Conservation (phyloP, 2,329 filamentous ascomycete genomes). For the Aspergillus eucalypticola region DNA sequence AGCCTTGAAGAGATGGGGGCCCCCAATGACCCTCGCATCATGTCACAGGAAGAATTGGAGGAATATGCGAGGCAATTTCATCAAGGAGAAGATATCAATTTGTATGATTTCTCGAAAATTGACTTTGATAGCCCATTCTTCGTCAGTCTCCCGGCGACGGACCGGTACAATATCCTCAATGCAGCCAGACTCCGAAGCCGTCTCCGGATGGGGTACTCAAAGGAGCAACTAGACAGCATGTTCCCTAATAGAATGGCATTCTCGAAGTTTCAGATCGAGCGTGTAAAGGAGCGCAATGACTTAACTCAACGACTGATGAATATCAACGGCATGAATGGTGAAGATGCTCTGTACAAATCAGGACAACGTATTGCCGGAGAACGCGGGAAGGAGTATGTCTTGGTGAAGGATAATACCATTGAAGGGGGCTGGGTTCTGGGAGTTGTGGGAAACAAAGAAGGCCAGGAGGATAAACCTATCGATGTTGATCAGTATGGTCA, state of each 20-base stretch:
- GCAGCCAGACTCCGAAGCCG: conserved; percentile 85
- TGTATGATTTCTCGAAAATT: conserved; percentile 98
- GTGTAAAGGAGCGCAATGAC: conserved; percentile 88
- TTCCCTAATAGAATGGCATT: conserved; percentile 98
- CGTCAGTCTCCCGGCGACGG: conserved; percentile 80
- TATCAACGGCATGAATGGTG: conserved; percentile 82
- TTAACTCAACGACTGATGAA: conserved; percentile 94
- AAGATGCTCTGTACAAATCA: conserved; percentile 68
- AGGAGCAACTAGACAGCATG: conserved; percentile 94
- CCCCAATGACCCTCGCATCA: conserved; percentile 89
- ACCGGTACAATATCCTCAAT: conserved; percentile 97
- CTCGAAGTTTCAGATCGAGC: conserved; percentile 92
- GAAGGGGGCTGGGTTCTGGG: conserved; percentile 96
- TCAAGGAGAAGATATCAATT: conserved; percentile 79
- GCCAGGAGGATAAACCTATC: conserved; percentile 82
- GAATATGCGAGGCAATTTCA: conserved; percentile 93
- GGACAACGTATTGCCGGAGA: conserved; percentile 64
- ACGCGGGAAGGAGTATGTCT: conserved; percentile 86
- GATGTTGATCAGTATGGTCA: conserved; percentile 73
- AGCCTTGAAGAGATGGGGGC: conserved; percentile 83
- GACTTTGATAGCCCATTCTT: conserved; percentile 98
- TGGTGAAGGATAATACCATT: conserved; percentile 92
- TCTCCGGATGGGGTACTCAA: conserved; percentile 91
- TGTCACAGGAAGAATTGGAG: conserved; percentile 92
- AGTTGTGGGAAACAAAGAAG: conserved; percentile 84